Evolutionary conservation across 192 early-diverging fungal species (phyloP).

Genomic region (Umbelopsis isabellina): DNA sequence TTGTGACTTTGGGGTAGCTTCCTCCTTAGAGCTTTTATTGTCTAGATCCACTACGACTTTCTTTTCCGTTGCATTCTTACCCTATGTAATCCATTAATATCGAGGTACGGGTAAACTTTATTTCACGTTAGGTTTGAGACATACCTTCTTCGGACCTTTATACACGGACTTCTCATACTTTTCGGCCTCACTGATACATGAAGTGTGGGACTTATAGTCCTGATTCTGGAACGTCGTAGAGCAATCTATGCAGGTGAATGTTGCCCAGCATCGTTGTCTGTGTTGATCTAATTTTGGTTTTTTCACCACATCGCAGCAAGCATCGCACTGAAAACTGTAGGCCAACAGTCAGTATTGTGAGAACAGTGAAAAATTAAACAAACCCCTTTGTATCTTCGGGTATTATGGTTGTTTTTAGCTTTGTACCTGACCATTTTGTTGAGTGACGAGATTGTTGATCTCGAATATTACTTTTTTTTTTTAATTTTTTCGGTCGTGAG

Average conservation of each 20-base stretch:
- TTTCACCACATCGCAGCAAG: constrained; percentile 86
- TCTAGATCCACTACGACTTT: constrained; percentile 26
- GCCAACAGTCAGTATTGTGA: not conserved
- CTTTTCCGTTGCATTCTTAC: constrained; percentile 42
- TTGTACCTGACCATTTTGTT: constrained; percentile 15
- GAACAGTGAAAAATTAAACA: too few species aligned
- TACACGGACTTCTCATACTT: constrained; percentile 90
- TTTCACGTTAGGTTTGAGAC: not conserved
- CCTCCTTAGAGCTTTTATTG: not conserved
- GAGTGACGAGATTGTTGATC: not conserved
- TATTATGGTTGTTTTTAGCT: too few species aligned
- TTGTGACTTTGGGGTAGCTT: constrained; percentile 11
- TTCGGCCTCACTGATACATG: constrained; percentile 92
- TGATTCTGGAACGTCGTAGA: constrained; percentile 77
- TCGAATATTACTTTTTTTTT: not conserved
- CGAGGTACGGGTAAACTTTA: not conserved
- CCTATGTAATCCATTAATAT: constrained; percentile 25
- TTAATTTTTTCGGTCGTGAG: not conserved
- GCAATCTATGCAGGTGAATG: constrained; percentile 93
- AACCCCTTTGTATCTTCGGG: too few species aligned
- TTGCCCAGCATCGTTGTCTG: constrained; percentile 79
- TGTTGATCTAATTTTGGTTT: constrained; percentile 93
- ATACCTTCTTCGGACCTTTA: constrained; percentile 73
- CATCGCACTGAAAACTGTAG: constrained; percentile 58
- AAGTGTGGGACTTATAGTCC: constrained; percentile 80